Conservation (phyloP, 1,284 basidiomycete species). For the Naganishia sp. region DNA sequence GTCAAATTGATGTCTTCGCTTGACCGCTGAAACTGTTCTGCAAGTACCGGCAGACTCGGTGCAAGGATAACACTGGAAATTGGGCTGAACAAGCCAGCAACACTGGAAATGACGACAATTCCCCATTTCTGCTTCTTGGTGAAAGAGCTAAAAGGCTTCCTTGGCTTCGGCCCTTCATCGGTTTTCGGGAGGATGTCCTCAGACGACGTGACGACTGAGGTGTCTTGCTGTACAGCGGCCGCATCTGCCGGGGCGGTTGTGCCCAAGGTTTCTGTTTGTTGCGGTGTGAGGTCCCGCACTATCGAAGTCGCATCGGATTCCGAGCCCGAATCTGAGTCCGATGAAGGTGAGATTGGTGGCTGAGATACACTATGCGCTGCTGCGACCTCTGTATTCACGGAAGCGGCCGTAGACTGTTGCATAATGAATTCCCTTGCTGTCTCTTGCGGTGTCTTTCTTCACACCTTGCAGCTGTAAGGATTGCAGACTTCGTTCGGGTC, state of each 20-base stretch:
- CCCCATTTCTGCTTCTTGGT: conserved; percentile 43
- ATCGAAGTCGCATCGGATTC: conserved; percentile 15
- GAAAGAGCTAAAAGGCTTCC: conserved; percentile 41
- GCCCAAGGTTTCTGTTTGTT: not conserved
- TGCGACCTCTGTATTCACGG: too few species aligned
- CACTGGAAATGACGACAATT: conserved; percentile 42
- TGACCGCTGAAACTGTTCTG: conserved; percentile 41
- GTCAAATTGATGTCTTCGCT: conserved; percentile 49
- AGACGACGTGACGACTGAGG: not conserved
- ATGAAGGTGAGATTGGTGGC: not conserved
- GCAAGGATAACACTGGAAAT: conserved; percentile 48
- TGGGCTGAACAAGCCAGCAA: conserved; percentile 45
- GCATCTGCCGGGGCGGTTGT: conserved; percentile 8
- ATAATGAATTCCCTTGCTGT: too few species aligned
- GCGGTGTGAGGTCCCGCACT: conserved; percentile 14
- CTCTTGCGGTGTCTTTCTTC: too few species aligned
- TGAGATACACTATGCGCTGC: not conserved
- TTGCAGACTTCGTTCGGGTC: too few species aligned
- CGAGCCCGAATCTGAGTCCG: not conserved
- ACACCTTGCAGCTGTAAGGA: too few species aligned
- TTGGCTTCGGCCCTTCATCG: not conserved
- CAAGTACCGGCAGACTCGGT: conserved; percentile 46
- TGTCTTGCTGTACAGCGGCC: conserved; percentile 7
- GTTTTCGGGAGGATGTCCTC: not conserved
- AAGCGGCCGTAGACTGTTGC: too few species aligned